Base-by-base conservation (phyloP, 1,139 yeast species). In the Entelexis paramagnoliae region DNA sequence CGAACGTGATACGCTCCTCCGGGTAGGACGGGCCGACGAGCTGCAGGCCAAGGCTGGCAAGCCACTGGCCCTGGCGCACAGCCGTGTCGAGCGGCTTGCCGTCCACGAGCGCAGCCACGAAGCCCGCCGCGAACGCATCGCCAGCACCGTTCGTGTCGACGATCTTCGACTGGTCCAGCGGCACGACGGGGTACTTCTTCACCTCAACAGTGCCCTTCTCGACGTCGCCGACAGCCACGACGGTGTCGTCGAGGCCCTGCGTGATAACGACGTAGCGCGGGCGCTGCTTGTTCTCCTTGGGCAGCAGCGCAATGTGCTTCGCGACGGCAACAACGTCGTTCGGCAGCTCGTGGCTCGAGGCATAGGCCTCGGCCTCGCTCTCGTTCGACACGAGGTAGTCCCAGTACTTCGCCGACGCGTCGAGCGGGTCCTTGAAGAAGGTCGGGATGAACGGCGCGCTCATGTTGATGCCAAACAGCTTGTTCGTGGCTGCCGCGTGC, bases 61-160 rank as follows among this genome's bases (percentile, higher is more conserved):
- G 81, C 97, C 97, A 89, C 73, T 89, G 97, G 61, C 98, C 99
- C 70, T 82, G 78, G 63, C 83, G 87, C 59, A 91, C 75, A 55
- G 84, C 72, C 49, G 77, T 72, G 36, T 60, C 68, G 55, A 88
- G 67, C 33, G 76, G 61, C 70, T 83, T 79, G 60, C 83, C 88
- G 70, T 82, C 73, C 52, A 86, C 94, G 61, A 89, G 72, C 56
- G 89, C 93, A 56, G 96, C 96, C 61, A 89, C 72, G 70, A 91
- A 91, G 54, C 98, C 99, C 66, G 95, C 95, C 55, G 97, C 98
- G 67, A 91, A 91, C 24, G 98, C 97, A 68, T 91, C 99, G 69
- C 98, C 99, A 46, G 98, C 98, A 74, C 98, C 98, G 72, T 91
- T 91, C 66, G 97, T 86, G 73, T 91, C 99, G 54, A 77, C 81